Base-by-base conservation (phyloP, 331 rosid species). In the Acacia pycnantha region DNA sequence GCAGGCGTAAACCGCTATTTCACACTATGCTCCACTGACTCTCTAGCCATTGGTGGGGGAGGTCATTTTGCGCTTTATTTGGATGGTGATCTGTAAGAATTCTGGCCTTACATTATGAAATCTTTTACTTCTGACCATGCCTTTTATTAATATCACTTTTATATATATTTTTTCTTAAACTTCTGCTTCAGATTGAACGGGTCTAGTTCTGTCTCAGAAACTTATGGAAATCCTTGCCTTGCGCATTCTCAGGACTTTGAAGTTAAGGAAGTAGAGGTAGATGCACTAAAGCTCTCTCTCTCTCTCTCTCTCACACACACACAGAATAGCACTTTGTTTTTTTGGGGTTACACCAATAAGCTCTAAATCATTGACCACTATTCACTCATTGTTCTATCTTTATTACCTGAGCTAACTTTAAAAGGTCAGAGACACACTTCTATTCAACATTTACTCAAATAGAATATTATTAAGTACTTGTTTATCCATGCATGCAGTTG, bases 191-290 rank as follows among this genome's bases (percentile, higher is more conserved):
- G 98, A 79, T 86, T 93, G 89, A 92, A 82, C 12, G 99, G 99
- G 56, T 95, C 99, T 54, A 95, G 99, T 70, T 92, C 98, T 0
- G 90, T 86, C 74, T 93, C 97, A 1, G 97, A 93, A 86, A 95
- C 98, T 47, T 95, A 89, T 8, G 95, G 88, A 15, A 95, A 95
- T 87, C 94, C 99, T 65, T 95, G 97, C 82, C 97, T 95, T 76
- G 94, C 99, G 29, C 87, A 90, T 80, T 84, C 98, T 10, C 87
- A 87, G 85, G 98, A 95, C 76, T 95, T 93, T 77, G 90, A 88
- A 77, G 97, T 93, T 83, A 95, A 95, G 88, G 97, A 93, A 86
- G 91, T 93, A 76, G 99, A 95, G 98, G 98, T 95, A 95, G 97
- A 97, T 95, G 77, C 56, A 80, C 65, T n/a, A 8, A n/a, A 9